These are phyloP conservation scores for Pichia heedii DNA, from an alignment of 805 yeast genomes.

Conservation along the genomic window DNA sequence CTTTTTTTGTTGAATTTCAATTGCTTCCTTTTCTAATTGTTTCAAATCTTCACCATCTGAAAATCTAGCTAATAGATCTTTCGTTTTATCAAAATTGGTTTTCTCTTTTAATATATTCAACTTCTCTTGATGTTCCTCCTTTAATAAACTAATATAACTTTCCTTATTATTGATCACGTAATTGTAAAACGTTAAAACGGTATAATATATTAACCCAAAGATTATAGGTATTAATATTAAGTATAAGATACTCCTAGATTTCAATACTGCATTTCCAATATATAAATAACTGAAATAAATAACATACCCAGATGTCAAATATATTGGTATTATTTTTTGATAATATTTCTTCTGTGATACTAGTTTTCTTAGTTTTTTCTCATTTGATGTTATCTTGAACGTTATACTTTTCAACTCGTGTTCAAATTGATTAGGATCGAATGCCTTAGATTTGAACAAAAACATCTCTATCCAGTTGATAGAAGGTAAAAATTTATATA, in stretches of 20 bases:
- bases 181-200: constrained; percentile 11
- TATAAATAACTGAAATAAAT: constrained; percentile 19
- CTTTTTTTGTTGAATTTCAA: constrained; percentile 33
- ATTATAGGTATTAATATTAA: constrained; percentile 11
- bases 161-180: constrained; percentile 19
- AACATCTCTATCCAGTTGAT: constrained; percentile 4
- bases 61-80: constrained; percentile 61
- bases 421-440: constrained; percentile 38
- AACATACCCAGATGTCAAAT: constrained; percentile 17
- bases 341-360: constrained; percentile 12
- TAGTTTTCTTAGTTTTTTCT: constrained; percentile 15
- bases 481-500: too few species aligned
- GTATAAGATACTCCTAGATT: constrained; percentile 1
- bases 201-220: constrained; percentile 10
- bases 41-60: constrained; percentile 40
- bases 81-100: constrained; percentile 70
- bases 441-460: constrained; percentile 23
- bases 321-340: constrained; percentile 12
- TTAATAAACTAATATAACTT: constrained; percentile 18
- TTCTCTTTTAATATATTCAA: constrained; percentile 30
- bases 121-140: constrained; percentile 30
- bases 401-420: constrained; percentile 32
- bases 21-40: constrained; percentile 33
- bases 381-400: constrained; percentile 24
- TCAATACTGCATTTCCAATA: neutral